phyloP scores from a whole-genome alignment of 2,329 filamentous ascomycete genomes.

The Apiospora aurea region DNA sequence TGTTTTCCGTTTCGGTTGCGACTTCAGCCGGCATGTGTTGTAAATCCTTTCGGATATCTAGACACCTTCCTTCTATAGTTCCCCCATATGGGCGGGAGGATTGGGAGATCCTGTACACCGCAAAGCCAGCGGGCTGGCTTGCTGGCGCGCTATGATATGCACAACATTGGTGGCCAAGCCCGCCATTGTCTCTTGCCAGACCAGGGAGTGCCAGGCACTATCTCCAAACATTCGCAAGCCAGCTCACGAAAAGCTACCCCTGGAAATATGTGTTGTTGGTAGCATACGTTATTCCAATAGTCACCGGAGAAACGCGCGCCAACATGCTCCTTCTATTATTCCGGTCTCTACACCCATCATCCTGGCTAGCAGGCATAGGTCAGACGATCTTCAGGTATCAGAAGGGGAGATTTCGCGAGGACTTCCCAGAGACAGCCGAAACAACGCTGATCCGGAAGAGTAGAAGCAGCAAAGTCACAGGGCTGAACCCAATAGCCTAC shows the following conservation, averaged over 20 bases:
- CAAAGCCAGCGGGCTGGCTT: not conserved
- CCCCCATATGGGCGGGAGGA: not conserved
- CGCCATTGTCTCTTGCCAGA: not conserved
- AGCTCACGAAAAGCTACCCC: not conserved
- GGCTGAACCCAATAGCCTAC: not conserved
- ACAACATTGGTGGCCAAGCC: not conserved
- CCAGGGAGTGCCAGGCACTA: not conserved
- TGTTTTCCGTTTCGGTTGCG: not conserved
- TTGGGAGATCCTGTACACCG: not conserved
- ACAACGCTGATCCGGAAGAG: not conserved
- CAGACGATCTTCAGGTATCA: not conserved
- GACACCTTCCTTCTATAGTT: not conserved
- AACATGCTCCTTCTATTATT: not conserved
- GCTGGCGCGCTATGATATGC: conserved; percentile 8
- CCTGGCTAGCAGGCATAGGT: not conserved
- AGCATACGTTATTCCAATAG: not conserved
- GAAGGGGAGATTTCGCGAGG: not conserved
- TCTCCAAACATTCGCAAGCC: not conserved
- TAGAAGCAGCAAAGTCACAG: not conserved
- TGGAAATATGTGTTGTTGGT: not conserved
- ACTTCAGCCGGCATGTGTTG: not conserved
- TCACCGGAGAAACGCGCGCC: not conserved
- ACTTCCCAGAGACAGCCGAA: not conserved
- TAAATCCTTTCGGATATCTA: not conserved
- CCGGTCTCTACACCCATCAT: not conserved